Percentiles rank a stretch among this genome's conserved stretches.
Conservation (phyloP, 495 filamentous ascomycete species). For the Acidiella bohemica region DNA sequence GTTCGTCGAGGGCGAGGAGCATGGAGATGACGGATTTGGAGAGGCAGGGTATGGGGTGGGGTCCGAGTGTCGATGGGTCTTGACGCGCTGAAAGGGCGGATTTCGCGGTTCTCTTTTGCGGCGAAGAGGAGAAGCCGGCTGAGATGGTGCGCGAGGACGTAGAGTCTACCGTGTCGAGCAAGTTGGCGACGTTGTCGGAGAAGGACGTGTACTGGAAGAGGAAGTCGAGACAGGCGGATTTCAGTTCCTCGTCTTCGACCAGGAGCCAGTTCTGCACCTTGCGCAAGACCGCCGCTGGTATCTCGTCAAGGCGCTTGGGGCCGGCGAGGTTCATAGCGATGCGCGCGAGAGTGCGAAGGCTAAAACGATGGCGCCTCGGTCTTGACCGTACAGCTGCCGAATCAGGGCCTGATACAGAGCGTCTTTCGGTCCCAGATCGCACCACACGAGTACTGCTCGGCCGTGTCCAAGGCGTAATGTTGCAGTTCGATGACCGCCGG, state of each 20-base stretch:
- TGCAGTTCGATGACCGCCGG: conserved; percentile 72
- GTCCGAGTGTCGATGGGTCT: conserved; percentile 22
- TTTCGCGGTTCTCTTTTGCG: conserved; percentile 36
- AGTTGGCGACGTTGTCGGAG: conserved; percentile 65
- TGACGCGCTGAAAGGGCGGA: conserved; percentile 28
- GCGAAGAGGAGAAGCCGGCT: conserved; percentile 60
- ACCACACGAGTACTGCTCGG: conserved; percentile 77
- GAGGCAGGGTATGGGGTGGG: conserved; percentile 44
- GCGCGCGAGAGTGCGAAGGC: conserved; percentile 73
- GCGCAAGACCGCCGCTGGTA: conserved; percentile 51
- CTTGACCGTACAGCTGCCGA: conserved; percentile 51
- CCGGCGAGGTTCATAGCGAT: conserved; percentile 75
- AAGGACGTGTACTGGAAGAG: conserved; percentile 88
- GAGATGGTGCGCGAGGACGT: conserved; percentile 57
- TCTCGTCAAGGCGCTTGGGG: conserved; percentile 57
- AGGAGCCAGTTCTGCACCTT: conserved; percentile 67
- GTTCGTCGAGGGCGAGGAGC: conserved; percentile 63
- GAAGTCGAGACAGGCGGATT: conserved; percentile 79
- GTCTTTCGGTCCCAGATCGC: conserved; percentile 54
- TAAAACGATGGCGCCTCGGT: conserved; percentile 75
- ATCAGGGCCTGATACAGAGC: conserved; percentile 68
- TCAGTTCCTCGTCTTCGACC: conserved; percentile 81
- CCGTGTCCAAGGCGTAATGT: conserved; percentile 83
- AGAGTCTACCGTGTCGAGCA: conserved; percentile 48
- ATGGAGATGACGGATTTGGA: conserved; percentile 65